These are phyloP conservation scores for Trichoderma harzianum DNA, from an alignment of 2,329 filamentous ascomycete genomes.

Conservation along the genomic window DNA sequence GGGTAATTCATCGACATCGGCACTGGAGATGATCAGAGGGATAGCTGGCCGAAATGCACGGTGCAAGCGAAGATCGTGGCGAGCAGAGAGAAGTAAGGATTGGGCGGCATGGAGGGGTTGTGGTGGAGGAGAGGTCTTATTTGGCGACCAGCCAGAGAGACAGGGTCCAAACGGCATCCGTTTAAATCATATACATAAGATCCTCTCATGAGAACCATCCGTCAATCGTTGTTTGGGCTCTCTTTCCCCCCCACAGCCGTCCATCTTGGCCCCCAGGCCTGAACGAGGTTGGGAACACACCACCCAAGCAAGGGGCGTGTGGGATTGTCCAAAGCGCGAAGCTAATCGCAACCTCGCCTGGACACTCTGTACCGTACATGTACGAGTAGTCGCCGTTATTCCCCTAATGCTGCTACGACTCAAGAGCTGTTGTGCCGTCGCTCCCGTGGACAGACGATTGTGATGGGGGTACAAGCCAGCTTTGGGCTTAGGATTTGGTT, in stretches of 20 bases:
- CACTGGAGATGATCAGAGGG: slow-evolving; percentile 30
- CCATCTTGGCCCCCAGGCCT: slow-evolving; percentile 16
- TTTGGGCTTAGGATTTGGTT: slow-evolving; percentile 16
- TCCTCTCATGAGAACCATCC: slow-evolving; percentile 16
- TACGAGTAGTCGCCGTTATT: neutral
- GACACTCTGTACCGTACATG: neutral
- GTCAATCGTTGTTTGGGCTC: slow-evolving; percentile 3
- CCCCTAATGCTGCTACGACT: slow-evolving; percentile 10
- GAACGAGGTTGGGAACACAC: neutral
- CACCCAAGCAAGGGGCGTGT: slow-evolving; percentile 7
- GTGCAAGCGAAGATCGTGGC: slow-evolving; percentile 25
- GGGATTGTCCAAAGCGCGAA: slow-evolving; percentile 8
- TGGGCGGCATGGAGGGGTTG: slow-evolving; percentile 18
- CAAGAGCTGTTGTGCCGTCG: slow-evolving; percentile 21
- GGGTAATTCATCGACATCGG: slow-evolving; percentile 28
- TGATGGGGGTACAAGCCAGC: slow-evolving; percentile 20
- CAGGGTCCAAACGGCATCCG: slow-evolving; percentile 18
- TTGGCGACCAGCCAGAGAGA: slow-evolving; percentile 20
- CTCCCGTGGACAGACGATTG: slow-evolving; percentile 19
- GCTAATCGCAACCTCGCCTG: slow-evolving; percentile 10
- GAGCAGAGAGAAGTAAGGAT: slow-evolving; percentile 21
- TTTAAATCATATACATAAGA: slow-evolving; percentile 18
- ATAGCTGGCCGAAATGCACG: slow-evolving; percentile 26
- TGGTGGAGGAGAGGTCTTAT: slow-evolving; percentile 34
- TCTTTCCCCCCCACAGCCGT: slow-evolving; percentile 15